Conservation (phyloP, 306 rosid genomes). For the Dryas octopetala region DNA sequence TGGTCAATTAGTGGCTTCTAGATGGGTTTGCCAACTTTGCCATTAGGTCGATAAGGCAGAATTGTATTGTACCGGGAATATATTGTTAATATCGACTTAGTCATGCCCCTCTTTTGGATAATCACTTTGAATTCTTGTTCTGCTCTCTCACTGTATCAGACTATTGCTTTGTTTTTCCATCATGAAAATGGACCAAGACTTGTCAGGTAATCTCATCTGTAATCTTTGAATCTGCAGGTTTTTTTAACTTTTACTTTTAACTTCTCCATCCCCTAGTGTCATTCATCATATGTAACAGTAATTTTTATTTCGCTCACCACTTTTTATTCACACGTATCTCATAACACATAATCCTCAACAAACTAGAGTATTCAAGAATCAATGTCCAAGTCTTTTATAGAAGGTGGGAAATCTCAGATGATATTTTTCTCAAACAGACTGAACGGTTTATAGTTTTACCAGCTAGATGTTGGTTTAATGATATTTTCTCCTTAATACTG, state of each 20-base stretch:
- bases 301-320: no score
- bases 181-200: neutral
- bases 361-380: no score
- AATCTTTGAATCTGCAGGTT: neutral
- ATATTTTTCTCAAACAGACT: no score
- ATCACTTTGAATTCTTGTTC: conserved; percentile 16
- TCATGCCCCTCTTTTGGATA: neutral
- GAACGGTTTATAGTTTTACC: no score
- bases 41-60: neutral
- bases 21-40: conserved; percentile 1
- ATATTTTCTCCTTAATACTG: no score
- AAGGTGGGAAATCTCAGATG: no score
- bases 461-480: no score
- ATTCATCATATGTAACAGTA: no score
- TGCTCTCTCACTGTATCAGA: neutral
- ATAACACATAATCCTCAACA: no score
- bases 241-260: neutral
- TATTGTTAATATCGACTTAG: neutral
- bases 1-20: neutral
- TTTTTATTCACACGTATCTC: no score
- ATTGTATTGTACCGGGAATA: neutral
- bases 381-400: no score
- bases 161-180: conserved; percentile 3
- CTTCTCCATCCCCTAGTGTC: neutral
- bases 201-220: neutral